A percentile compares a stretch with the other conserved stretches of the same genome.
phyloP scores from a whole-genome alignment of 2,329 filamentous ascomycete species.

The Hymenotorrendiella dingleyae region DNA sequence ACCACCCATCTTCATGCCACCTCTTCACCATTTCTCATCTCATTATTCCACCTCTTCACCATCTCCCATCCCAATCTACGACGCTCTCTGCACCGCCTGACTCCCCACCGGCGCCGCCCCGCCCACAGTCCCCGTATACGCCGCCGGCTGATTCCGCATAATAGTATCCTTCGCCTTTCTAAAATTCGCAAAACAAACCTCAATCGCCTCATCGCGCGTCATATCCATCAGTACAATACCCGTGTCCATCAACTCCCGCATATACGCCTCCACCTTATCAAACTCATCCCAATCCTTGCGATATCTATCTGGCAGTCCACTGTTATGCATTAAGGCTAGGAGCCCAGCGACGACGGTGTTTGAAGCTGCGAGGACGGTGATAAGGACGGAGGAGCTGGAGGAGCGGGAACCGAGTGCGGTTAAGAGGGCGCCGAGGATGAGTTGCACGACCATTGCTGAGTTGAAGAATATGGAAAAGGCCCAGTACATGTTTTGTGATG shows the following conservation, averaged over 20 bases:
- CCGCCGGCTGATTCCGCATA: conserved; percentile 4
- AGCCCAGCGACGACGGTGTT: conserved; percentile 15
- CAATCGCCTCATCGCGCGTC: conserved; percentile 10
- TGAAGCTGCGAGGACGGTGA: conserved; percentile 20
- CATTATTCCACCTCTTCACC: too few species aligned
- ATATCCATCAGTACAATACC: conserved; percentile 6
- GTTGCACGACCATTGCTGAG: conserved; percentile 16
- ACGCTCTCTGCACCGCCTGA: too few species aligned
- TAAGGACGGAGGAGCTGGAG: conserved; percentile 8
- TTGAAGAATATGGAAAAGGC: conserved; percentile 18
- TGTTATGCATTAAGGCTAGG: conserved; percentile 12
- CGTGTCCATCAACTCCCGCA: conserved; percentile 10
- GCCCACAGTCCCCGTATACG: conserved; percentile 6
- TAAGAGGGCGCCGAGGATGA: conserved; percentile 22
- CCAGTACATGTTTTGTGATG: conserved; percentile 15
- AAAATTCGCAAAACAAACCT: conserved; percentile 8
- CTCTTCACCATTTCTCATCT: too few species aligned
- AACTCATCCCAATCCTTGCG: conserved; percentile 14
- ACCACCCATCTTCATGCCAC: too few species aligned
- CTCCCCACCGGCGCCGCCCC: not conserved
- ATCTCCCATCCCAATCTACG: too few species aligned
- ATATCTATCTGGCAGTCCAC: conserved; percentile 11
- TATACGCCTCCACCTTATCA: conserved; percentile 12
- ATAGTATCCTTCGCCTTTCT: conserved; percentile 8
- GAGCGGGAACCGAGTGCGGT: conserved; percentile 19